Percentiles rank a stretch among this genome's conserved stretches.
phyloP scores from a whole-genome alignment of 768 basidiomycete species.

The Lactarius quietus region DNA sequence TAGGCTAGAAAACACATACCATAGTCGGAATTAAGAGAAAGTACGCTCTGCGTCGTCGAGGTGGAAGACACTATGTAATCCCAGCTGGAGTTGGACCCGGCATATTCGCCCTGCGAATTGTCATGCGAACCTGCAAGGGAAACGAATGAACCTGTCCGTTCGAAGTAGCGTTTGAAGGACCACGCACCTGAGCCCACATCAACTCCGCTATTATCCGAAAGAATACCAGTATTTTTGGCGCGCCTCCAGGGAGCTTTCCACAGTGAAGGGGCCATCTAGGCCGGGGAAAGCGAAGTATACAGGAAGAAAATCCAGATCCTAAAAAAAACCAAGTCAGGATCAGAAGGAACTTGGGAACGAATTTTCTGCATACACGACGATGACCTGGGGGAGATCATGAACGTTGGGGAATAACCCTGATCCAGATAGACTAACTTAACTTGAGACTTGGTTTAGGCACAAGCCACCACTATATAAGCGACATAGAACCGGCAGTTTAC shows the following conservation, averaged over 20 bases:
- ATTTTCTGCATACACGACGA: background rate
- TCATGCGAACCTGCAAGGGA: background rate
- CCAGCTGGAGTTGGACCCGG: background rate
- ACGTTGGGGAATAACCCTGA: background rate
- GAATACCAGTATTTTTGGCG: background rate
- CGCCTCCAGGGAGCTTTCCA: slow-evolving; percentile 15
- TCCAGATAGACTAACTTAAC: background rate
- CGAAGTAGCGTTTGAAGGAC: background rate
- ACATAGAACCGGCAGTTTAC: background rate
- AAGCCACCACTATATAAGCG: background rate
- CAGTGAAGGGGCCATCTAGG: slow-evolving; percentile 16
- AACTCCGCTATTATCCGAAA: background rate
- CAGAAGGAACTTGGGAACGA: background rate
- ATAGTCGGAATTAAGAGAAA: background rate
- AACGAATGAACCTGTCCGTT: background rate
- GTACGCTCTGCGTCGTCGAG: background rate
- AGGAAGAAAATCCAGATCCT: background rate
- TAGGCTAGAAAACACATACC: background rate
- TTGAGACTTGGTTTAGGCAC: background rate
- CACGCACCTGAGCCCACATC: slow-evolving; percentile 5
- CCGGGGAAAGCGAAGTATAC: background rate
- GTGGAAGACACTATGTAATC: background rate
- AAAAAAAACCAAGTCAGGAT: background rate
- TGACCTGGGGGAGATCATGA: background rate
- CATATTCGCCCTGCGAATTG: background rate